A percentile compares a stretch with the other conserved stretches of the same genome.
These are phyloP conservation scores for Coccomyxa sp. DNA, from an alignment of 139 green algal genomes.

Conservation along the genomic window DNA sequence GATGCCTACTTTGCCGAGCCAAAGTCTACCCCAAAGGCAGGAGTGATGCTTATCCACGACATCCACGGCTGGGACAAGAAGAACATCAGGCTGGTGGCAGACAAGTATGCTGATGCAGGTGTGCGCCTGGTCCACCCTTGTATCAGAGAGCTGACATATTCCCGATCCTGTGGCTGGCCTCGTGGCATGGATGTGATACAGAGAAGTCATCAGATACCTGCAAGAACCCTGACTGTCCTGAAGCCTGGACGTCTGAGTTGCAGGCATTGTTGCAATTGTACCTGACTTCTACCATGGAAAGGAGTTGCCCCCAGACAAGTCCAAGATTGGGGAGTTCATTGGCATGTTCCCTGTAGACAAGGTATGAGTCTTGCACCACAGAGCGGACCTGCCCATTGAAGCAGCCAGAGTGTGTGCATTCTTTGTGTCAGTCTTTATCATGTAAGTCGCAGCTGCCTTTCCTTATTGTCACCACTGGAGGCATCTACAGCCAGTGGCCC, in stretches of 20 bases:
- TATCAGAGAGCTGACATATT: no score
- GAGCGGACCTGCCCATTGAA: neutral
- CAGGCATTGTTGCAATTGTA: neutral
- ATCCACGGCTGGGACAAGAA: conserved; percentile 8
- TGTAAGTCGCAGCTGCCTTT: neutral
- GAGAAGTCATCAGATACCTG: neutral
- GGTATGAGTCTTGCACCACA: neutral
- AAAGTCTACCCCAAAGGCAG: neutral
- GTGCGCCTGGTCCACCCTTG: no score
- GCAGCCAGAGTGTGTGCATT: neutral
- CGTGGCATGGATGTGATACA: neutral
- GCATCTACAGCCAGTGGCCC: neutral
- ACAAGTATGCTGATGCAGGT: neutral
- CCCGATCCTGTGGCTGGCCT: no score
- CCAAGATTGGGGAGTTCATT: neutral
- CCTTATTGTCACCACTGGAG: neutral
- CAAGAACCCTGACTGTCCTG: neutral
- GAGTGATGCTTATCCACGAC: neutral
- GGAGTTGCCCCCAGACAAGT: neutral
- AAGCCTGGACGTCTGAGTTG: neutral
- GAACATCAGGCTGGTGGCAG: neutral
- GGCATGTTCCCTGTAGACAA: neutral
- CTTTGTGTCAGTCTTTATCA: neutral
- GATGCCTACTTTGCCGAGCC: conserved; percentile 5
- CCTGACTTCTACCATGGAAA: neutral